Evolutionary conservation across 108 stramenopile species (phyloP), one percentile per base, ranked within the genome.

Genomic region (Conticribra guillardii): DNA sequence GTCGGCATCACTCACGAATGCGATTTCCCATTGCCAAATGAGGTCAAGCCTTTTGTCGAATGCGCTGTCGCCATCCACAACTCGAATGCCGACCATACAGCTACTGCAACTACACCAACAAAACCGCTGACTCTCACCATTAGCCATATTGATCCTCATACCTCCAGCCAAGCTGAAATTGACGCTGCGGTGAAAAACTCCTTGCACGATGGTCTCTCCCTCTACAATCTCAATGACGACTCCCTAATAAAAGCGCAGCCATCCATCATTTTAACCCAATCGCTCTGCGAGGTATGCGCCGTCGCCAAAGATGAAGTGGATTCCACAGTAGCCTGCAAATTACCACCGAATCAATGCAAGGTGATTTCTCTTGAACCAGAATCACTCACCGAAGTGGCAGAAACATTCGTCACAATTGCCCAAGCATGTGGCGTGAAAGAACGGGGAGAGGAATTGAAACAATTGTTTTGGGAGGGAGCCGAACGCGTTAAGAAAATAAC

Each of bases 251-350:
- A 48, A 30, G 88, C 93, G 11, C 53, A 75, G 29, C 95, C 95
- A 1, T 84, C 60, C 17, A 30, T 97, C 14, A 73, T 97, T 28
- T 67, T 97, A 26, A 97, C 95, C n/a, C 95, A 96, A 75, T 86
- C 90, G 30, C 69, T 97, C 4, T 97, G 96, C 77, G 78, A 83
- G 47, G 94, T 97, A 28, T 97, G 96, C 74, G 94, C 94, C 21
- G 89, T 91, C 0, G 66, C 91, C 5, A 72, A 74, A 33, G 58
- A 71, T 11, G 78, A 88, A 31, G 87, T 93, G 1, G 58, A 69
- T 32, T 41, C 37, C 62, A 64, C 54, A 34, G 74, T 72, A 28
- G 65, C 58, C 0, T 60, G 63, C 18, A 54, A 68, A 24, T 33
- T 79, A 4, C 57, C 31, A 29, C 65, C 58, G 59, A 31, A 32